Base-by-base conservation (phyloP, 2,329 filamentous ascomycete species). In the Magnaporthiopsis rhizophila region DNA sequence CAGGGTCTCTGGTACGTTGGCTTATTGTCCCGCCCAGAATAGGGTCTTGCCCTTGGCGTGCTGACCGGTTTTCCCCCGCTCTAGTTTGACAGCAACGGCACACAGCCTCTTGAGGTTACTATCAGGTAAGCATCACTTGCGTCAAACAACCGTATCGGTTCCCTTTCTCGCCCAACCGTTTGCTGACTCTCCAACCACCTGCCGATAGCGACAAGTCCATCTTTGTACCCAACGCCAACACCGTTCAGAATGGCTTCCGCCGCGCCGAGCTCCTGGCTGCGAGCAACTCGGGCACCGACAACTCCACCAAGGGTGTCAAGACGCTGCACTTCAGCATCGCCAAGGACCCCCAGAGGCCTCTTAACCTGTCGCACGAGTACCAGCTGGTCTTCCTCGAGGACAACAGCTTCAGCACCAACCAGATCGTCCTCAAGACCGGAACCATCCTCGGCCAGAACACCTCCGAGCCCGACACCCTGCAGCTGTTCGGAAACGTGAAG, bases 351-450 rank as follows among this genome's bases (percentile, higher is more conserved):
- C 69, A 75, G 57, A 76, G 82, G 13, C 79, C 80, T 15, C 73
- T 88, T 63, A 87, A 88, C 75, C 73, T 82, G 64, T 81, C 80
- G 9, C 86, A 88, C 71, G 84, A 87, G 74, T 88, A 87, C 73
- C 77, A 85, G 71, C 79, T 85, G 59, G 76, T 80, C 53, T 84
- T 80, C 72, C 76, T 81, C 34, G 80, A 83, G 71, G 77, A 74
- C 68, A 72, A 69, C 62, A 76, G 79, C 67, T 83, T 75, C 71
- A 78, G 76, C 67, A 78, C 77, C 64, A 82, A 84, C 72, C 81
- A 84, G 73, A 72, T 84, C 65, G 80, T 78, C 30, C 78, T 87
- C 66, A 83, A 86, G 75, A 79, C 81, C 7, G 85, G 85, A 38
- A 79, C 79, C 12, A 73, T 86, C 63, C 78, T 84, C 9, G 79